Evolutionary conservation across 306 rosid genomes (phyloP), one percentile per base, ranked within the genome.

Genomic region (Prunus mongolica): DNA sequence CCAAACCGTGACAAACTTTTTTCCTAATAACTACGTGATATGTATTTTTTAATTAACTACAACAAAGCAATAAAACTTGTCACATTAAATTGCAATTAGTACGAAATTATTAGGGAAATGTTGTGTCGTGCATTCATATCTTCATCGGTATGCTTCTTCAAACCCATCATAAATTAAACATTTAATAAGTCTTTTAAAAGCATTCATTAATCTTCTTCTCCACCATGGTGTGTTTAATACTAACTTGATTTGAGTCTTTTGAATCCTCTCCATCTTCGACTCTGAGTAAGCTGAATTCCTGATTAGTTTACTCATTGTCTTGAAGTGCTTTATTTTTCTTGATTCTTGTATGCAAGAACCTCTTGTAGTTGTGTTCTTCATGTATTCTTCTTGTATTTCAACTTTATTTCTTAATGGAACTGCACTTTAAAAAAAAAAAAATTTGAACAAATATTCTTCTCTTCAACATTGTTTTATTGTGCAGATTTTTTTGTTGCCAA

Each of bases 211-310:
- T 38, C 9, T 38, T 38, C 9, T 34, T 38, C 2, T 38, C 2
- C 2, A 7, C 0, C 44, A 1, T 38, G 5, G 2, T 7, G 0
- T 7, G 2, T 38, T 38, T 0, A 7, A 7, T 38, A 38, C 1
- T 38, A 0, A 7, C 44, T 38, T 7, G 2, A 38, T 38, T 38
- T 6, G 0, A 38, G 44, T 38, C 9, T 38, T 6, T 6, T 38
- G 44, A 0, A 38, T 7, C 0, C 0, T 38, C 2, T 7, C 1
- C 2, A 38, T 6, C 9, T 38, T 38, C 9, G 1, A 38, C 2
- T 7, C 9, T 1, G 44, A 7, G 0, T 38, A 7, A 38, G 9
- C 9, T 38, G 0, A 38, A 38, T 38, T 38, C 2, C 9, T 38
- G 0, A 38, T 38, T 38, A 38, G 9, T 7, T 38, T 38, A 38